Conservation (phyloP, 2,329 filamentous ascomycete genomes). For the Fusarium nematophilum region DNA sequence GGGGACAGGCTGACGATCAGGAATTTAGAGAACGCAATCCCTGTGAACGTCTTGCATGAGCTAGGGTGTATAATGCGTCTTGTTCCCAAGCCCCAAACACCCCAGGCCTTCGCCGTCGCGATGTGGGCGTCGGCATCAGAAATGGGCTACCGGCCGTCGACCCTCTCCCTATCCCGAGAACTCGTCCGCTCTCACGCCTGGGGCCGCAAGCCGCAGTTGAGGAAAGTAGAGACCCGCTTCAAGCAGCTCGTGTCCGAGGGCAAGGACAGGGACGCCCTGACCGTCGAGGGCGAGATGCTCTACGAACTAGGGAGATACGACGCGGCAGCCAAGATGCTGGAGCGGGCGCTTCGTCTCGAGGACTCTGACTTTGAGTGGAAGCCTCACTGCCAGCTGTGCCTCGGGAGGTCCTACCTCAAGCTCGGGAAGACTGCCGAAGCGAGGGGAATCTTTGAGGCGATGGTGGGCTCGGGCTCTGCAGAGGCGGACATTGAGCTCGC, state of each 20-base stretch:
- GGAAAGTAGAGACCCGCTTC: slow-evolving; percentile 44
- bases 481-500: slow-evolving; percentile 46
- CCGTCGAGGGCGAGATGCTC: slow-evolving; percentile 47
- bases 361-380: slow-evolving; percentile 44
- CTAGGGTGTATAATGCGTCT: slow-evolving; percentile 45
- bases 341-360: slow-evolving; percentile 40
- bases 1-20: slow-evolving; percentile 11
- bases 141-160: slow-evolving; percentile 45
- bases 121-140: slow-evolving; percentile 50
- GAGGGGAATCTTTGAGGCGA: slow-evolving; percentile 31
- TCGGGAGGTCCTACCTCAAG: slow-evolving; percentile 42
- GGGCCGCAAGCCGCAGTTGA: slow-evolving; percentile 28
- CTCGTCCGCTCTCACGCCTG: slow-evolving; percentile 37
- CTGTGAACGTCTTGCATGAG: slow-evolving; percentile 40
- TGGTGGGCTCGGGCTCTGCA: slow-evolving; percentile 34
- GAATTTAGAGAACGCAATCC: slow-evolving; percentile 32
- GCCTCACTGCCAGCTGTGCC: slow-evolving; percentile 38
- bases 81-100: slow-evolving; percentile 5
- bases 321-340: slow-evolving; percentile 35
- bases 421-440: slow-evolving; percentile 41
- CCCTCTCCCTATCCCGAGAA: slow-evolving; percentile 43
- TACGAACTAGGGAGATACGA: slow-evolving; percentile 38
- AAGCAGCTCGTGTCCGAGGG: slow-evolving; percentile 44
- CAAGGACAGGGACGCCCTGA: slow-evolving; percentile 51
- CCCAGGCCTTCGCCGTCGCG: slow-evolving; percentile 31